Base-by-base conservation (phyloP, 805 yeast genomes). In the Ogataea neopini region DNA sequence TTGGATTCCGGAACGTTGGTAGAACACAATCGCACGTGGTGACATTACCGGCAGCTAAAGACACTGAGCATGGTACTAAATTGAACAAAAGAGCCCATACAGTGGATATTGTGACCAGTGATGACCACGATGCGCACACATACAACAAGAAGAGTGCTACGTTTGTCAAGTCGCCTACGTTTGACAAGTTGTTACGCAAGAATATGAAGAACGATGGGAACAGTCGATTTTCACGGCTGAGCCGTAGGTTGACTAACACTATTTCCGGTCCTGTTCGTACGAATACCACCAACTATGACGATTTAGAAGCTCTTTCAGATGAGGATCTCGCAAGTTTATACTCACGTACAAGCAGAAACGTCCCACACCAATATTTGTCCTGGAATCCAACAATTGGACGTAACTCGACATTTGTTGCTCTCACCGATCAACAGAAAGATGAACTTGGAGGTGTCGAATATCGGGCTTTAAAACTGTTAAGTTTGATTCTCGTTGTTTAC, bases 381-480 rank as follows among this genome's bases (percentile, higher is more conserved):
- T 90, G 96, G 88, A 78, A 77, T 26, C 97, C 98, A 2, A 87
- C 94, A 0, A 77, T 94, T 29, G 98, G 97, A 9, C 78, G 97
- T 65, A 94, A 94, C 66, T 92, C 98, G 0, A 84, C 91, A 0
- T 94, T 94, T 72, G 86, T 89, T 2, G 86, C 86, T 13, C 66
- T 94, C 36, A 81, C 88, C 2, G 88, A 83, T 30, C 83, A 77
- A 19, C 98, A 94, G 64, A 90, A 88, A 59, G 95, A 87, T 49
- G 99, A 94, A 64, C 70, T 94, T 32, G 99, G 99, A 32, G 99
- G 99, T 42, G 97, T 94, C 13, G 99, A 94, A 62, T 94, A 94
- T 63, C 77, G 97, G 37, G 89, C 99, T 0, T 76, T 88, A 48
- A 89, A 89, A 60, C 69, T 90, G 8, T 69, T 94, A 47, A 80